These are phyloP conservation scores for Alternaria dauci DNA, from an alignment of 2,329 filamentous ascomycete genomes.

Conservation along the genomic window DNA sequence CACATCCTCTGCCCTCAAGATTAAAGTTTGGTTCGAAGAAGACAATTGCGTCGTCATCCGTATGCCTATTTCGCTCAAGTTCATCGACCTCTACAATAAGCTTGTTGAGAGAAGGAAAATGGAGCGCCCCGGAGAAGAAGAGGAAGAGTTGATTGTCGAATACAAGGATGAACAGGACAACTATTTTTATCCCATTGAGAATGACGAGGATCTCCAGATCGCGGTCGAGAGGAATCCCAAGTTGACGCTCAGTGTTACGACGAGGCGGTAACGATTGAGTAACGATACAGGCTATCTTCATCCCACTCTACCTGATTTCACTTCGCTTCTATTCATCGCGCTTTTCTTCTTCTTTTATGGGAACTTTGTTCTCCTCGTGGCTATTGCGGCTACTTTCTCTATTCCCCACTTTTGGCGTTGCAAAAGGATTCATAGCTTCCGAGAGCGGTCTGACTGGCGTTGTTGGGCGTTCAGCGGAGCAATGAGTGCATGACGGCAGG, in stretches of 20 bases:
- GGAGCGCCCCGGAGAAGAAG: constrained; percentile 56
- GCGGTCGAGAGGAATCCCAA: constrained; percentile 88
- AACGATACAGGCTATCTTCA: background rate
- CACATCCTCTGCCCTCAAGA: constrained; percentile 69
- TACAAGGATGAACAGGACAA: constrained; percentile 87
- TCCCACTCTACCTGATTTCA: background rate
- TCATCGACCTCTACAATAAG: constrained; percentile 80
- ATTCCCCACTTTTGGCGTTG: constrained; percentile 20
- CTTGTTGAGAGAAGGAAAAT: constrained; percentile 85
- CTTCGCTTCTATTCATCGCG: constrained; percentile 10
- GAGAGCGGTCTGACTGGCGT: constrained; percentile 11
- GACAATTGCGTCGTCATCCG: constrained; percentile 92
- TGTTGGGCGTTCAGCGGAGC: constrained; percentile 4
- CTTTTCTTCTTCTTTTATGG: constrained; percentile 8
- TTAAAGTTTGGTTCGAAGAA: constrained; percentile 89
- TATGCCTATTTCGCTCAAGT: constrained; percentile 81
- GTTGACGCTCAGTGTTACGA: constrained; percentile 69
- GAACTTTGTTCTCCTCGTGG: constrained; percentile 4
- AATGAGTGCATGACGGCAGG: constrained; percentile 7
- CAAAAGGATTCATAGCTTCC: constrained; percentile 21
- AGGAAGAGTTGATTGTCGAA: constrained; percentile 77
- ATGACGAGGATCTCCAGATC: constrained; percentile 80
- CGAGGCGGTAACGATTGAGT: constrained; percentile 17
- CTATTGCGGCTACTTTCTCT: constrained; percentile 5
- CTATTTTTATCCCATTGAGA: constrained; percentile 76